Evolutionary conservation across 2,329 filamentous ascomycete genomes (phyloP), one percentile per base, ranked within the genome.

Genomic region (Aspergillus sp.): DNA sequence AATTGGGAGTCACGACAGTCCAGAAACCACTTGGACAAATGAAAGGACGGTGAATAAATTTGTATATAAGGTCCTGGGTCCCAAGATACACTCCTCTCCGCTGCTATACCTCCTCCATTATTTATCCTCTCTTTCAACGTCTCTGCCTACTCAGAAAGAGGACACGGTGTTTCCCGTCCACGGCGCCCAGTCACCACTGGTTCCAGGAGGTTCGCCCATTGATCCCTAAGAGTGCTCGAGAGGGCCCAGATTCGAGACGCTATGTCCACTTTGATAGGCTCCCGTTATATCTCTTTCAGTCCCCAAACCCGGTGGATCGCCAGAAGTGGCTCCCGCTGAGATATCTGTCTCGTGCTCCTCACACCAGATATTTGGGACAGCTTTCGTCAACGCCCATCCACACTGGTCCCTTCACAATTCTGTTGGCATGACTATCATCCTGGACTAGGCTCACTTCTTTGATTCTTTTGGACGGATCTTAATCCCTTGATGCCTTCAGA

Each of bases 121-220:
- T 56, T 38, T 47, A 47, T 45, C 43, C 48, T 38, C 45, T 13
- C 38, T 28, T 25, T 25, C 50, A 58, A 52, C 41, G 47, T 59
- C 54, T 58, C 48, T 59, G 52, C 54, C 62, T 60, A 47, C 58
- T 43, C 49, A 52, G 62, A 67, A 71, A 71, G 64, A 72, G 71
- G 71, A 72, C 69, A 73, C 71, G 64, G 67, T 73, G 70, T 73
- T 72, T 68, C 66, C 64, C 66, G 64, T 61, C 57, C 22, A 57
- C 23, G 54, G 45, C 30, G 30, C 54, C 51, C 54, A 57, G 49
- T 54, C 25, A 48, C 23, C 34, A 41, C 34, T 41, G 34, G 34
- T 15, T 41, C 34, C 34, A 41, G 34, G 34, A 41, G 49, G 19
- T 49, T 55, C 49, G 9, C 46, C 54, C 46, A 31, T 51, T 57